Evolutionary conservation across 2,329 filamentous ascomycete genomes (phyloP).

Genomic region (Phyllosticta citriasiana): DNA sequence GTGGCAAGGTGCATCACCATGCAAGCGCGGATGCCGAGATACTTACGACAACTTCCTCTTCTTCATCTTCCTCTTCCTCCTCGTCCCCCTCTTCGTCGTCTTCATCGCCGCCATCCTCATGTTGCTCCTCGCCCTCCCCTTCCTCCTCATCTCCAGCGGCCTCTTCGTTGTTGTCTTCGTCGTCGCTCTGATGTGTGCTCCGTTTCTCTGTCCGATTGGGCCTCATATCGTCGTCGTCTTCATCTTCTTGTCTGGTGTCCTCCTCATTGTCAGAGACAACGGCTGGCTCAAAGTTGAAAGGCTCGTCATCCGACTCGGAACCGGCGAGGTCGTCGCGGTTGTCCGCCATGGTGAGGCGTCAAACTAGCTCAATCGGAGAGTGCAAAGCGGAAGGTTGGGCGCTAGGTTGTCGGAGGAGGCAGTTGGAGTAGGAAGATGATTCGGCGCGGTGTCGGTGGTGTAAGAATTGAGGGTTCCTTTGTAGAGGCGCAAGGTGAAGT

Average conservation of each 20-base stretch:
- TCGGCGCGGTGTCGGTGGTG: not conserved
- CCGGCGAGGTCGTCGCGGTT: slow-evolving; percentile 17
- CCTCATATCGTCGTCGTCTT: slow-evolving; percentile 29
- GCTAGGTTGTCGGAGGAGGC: not conserved
- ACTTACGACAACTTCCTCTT: slow-evolving; percentile 33
- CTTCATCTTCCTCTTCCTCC: slow-evolving; percentile 41
- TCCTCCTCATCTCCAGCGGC: slow-evolving; percentile 20
- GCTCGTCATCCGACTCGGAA: slow-evolving; percentile 64
- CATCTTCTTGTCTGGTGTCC: slow-evolving; percentile 38
- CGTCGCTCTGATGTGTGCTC: slow-evolving; percentile 28
- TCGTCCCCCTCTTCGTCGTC: slow-evolving; percentile 39
- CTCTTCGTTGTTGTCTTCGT: slow-evolving; percentile 20
- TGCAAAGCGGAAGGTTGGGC: not conserved
- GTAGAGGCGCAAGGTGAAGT: not conserved
- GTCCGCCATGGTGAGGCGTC: not conserved
- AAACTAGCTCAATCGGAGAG: not conserved
- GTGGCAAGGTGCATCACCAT: slow-evolving; percentile 33
- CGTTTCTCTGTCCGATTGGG: slow-evolving; percentile 11
- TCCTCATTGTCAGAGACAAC: slow-evolving; percentile 46
- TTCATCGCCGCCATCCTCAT: slow-evolving; percentile 30
- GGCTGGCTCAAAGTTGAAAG: slow-evolving; percentile 77
- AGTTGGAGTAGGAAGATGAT: not conserved
- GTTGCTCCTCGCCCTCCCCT: slow-evolving; percentile 27
- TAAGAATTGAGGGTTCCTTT: not conserved
- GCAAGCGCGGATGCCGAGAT: not conserved